A percentile compares a stretch with the other conserved stretches of the same genome.
phyloP scores from a whole-genome alignment of 129 eudicot genomes.

The carrot (Daucus carota) region DNA sequence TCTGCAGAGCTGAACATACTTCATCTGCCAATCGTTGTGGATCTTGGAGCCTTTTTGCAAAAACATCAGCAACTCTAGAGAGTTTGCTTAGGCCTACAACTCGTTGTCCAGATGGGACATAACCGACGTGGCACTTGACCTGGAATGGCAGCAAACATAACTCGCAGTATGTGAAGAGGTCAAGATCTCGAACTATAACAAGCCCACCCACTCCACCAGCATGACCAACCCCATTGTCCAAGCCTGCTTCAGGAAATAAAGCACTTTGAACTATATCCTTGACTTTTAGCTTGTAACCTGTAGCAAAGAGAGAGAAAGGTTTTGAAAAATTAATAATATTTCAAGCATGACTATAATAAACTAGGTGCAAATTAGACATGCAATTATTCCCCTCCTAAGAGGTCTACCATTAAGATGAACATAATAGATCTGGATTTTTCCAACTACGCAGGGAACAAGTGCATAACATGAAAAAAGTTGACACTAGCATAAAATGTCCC shows the following conservation, averaged over 20 bases:
- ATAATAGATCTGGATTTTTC: neutral
- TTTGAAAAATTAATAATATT: neutral
- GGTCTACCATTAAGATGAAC: neutral
- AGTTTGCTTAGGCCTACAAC: conserved; percentile 96
- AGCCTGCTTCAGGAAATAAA: conserved; percentile 85
- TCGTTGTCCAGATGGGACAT: conserved; percentile 81
- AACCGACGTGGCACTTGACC: conserved; percentile 84
- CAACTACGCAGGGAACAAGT: neutral
- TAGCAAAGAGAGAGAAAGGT: neutral
- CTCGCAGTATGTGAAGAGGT: conserved; percentile 85
- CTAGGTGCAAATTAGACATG: neutral
- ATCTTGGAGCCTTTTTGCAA: conserved; percentile 84
- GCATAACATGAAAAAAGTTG: neutral
- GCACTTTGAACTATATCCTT: conserved; percentile 86
- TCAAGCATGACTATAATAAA: neutral
- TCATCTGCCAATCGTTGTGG: conserved; percentile 88
- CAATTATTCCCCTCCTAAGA: too few relatives aligned
- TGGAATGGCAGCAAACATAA: conserved; percentile 92
- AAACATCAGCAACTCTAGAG: conserved; percentile 80
- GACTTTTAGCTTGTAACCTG: conserved; percentile 77
- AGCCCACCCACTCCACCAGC: conserved; percentile 97
- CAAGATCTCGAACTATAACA: conserved; percentile 84
- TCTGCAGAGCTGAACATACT: conserved; percentile 59
- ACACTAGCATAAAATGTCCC: neutral
- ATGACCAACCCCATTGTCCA: conserved; percentile 62